These are phyloP conservation scores for Fusarium zealandicum DNA, from an alignment of 2,329 filamentous ascomycete species.

Conservation along the genomic window DNA sequence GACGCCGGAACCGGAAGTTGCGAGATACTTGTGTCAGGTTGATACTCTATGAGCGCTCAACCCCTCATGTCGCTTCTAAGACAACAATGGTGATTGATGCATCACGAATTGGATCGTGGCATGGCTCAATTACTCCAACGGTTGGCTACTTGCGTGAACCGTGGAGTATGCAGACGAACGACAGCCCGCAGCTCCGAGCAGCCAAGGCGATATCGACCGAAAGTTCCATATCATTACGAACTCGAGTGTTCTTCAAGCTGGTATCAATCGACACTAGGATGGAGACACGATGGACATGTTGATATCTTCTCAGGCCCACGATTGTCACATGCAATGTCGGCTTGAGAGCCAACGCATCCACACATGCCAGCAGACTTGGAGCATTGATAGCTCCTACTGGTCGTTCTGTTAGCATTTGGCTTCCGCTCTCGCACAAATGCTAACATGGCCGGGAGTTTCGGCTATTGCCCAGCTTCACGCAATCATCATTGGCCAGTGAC, in stretches of 20 bases:
- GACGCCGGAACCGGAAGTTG: neutral
- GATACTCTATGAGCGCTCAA: neutral
- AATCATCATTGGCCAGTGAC: conserved; percentile 36
- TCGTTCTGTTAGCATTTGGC: conserved; percentile 12
- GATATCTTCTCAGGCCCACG: neutral
- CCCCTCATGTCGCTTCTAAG: neutral
- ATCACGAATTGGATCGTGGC: neutral
- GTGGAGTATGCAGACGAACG: neutral
- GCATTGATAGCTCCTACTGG: neutral
- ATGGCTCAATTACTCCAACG: neutral
- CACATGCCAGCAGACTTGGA: conserved; percentile 4
- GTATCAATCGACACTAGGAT: neutral
- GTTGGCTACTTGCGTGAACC: neutral
- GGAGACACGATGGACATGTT: neutral
- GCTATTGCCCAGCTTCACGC: conserved; percentile 12
- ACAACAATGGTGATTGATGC: neutral
- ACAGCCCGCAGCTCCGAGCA: neutral
- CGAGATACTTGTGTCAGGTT: neutral
- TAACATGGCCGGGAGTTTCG: too few species aligned
- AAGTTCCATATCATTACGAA: neutral
- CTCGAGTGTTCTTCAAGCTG: neutral
- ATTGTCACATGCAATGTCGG: conserved; percentile 23
- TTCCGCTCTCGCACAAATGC: too few species aligned
- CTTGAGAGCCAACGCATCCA: neutral
- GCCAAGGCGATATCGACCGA: neutral